These are phyloP conservation scores for Pleomassaria siparia DNA, from an alignment of 2,329 filamentous ascomycete species.

Conservation along the genomic window DNA sequence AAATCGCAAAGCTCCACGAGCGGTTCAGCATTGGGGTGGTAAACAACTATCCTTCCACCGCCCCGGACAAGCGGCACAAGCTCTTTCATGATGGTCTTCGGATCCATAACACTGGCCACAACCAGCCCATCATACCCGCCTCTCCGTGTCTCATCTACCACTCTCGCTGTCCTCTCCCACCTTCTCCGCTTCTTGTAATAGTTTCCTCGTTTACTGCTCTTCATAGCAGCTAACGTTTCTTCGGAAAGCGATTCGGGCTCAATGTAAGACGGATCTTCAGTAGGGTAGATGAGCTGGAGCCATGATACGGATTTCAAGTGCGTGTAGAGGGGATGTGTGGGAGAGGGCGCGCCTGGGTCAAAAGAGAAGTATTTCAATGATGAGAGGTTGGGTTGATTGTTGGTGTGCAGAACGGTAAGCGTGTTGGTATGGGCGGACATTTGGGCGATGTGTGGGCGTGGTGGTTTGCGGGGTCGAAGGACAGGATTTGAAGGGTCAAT, in stretches of 20 bases:
- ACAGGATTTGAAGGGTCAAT: conserved; percentile 22
- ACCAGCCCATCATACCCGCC: conserved; percentile 84
- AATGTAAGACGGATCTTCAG: conserved; percentile 72
- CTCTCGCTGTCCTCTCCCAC: conserved; percentile 70
- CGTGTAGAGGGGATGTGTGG: conserved; percentile 74
- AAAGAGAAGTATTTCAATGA: conserved; percentile 88
- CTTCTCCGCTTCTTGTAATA: conserved; percentile 88
- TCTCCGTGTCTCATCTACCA: conserved; percentile 72
- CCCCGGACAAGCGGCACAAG: conserved; percentile 78
- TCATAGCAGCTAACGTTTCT: conserved; percentile 68
- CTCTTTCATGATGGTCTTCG: conserved; percentile 71
- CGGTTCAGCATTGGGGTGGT: conserved; percentile 78
- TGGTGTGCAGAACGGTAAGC: conserved; percentile 77
- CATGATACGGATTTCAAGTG: conserved; percentile 85
- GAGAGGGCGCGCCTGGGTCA: conserved; percentile 64
- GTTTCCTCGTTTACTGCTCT: conserved; percentile 77
- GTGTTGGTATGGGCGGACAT: conserved; percentile 72
- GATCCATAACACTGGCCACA: conserved; percentile 80
- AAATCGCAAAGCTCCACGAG: conserved; percentile 76
- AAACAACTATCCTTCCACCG: conserved; percentile 82
- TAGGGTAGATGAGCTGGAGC: conserved; percentile 83
- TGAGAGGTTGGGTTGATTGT: conserved; percentile 83
- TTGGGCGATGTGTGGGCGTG: conserved; percentile 47
- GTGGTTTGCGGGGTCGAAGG: conserved; percentile 27
- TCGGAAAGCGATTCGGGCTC: conserved; percentile 63